Evolutionary conservation across 495 filamentous ascomycete genomes (phyloP).

Genomic region (Penicillium odoratum): DNA sequence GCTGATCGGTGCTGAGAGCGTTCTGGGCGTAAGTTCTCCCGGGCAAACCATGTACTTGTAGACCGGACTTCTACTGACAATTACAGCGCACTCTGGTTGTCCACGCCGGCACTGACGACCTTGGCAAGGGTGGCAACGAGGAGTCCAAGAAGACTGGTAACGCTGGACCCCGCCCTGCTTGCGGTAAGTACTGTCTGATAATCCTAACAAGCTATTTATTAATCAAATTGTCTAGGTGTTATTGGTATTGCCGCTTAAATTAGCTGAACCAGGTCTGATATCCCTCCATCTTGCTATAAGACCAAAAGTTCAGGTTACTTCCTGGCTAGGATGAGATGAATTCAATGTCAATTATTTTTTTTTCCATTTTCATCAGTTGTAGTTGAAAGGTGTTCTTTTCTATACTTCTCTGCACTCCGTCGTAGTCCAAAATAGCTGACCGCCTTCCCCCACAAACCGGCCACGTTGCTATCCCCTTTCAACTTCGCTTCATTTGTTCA

Average conservation of each 20-base stretch:
- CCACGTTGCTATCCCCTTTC: constrained; percentile 28
- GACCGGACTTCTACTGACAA: constrained; percentile 6
- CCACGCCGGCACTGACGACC: constrained; percentile 92
- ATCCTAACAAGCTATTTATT: constrained; percentile 2
- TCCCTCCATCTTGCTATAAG: constrained; percentile 15
- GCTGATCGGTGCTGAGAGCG: constrained; percentile 92
- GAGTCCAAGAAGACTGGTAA: constrained; percentile 98
- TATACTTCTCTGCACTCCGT: constrained; percentile 1
- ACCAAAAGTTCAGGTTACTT: constrained; percentile 26
- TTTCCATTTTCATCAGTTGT: neutral
- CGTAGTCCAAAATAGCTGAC: constrained; percentile 17
- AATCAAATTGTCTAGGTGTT: constrained; percentile 55
- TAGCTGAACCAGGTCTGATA: constrained; percentile 6
- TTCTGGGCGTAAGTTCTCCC: constrained; percentile 75
- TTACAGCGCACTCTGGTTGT: constrained; percentile 87
- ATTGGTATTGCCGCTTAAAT: constrained; percentile 76
- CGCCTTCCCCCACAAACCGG: constrained; percentile 35
- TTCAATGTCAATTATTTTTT: constrained; percentile 16
- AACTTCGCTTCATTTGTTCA: constrained; percentile 16
- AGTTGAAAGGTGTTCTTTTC: neutral
- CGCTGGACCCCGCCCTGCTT: constrained; percentile 88
- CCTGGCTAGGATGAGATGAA: constrained; percentile 32
- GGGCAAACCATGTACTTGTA: neutral
- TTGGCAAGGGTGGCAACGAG: constrained; percentile 84
- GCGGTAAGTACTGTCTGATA: constrained; percentile 58